A percentile compares a stretch with the other conserved stretches of the same genome.
These are phyloP conservation scores for Paecilomyces formosus DNA, from an alignment of 2,329 filamentous ascomycete species.

Conservation along the genomic window DNA sequence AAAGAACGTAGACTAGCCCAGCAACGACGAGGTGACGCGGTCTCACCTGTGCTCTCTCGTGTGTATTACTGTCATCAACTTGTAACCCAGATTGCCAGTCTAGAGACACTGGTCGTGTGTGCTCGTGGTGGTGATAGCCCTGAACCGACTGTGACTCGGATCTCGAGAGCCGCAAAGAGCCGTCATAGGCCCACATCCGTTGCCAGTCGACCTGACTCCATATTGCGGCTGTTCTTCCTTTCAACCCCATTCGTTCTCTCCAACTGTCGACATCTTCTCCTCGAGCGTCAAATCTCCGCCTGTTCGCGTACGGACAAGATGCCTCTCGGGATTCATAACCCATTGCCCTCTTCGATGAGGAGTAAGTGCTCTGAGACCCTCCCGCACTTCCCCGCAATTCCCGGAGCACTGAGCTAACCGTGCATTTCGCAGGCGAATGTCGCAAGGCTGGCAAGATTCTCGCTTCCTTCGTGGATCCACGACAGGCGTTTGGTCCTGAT, in stretches of 20 bases:
- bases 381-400: conserved; percentile 25
- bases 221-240: background rate
- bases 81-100: background rate
- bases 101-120: background rate
- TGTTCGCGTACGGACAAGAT: conserved; percentile 18
- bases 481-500: conserved; percentile 88
- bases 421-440: conserved; percentile 67
- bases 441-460: conserved; percentile 96
- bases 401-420: conserved; percentile 22
- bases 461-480: conserved; percentile 86
- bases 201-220: background rate
- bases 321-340: conserved; percentile 40
- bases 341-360: conserved; percentile 41
- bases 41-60: background rate
- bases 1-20: background rate
- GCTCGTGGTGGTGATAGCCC: background rate
- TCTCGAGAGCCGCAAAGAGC: background rate
- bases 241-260: background rate
- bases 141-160: background rate
- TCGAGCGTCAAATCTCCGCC: background rate
- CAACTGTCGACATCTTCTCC: conserved; percentile 4
- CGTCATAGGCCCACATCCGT: background rate
- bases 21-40: background rate
- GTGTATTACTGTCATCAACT: background rate
- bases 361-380: conserved; percentile 28